Percentiles rank a stretch among this genome's conserved stretches.
These are phyloP conservation scores for Plasmodium ovale DNA, from an alignment of 169 alveolate genomes.

Conservation along the genomic window DNA sequence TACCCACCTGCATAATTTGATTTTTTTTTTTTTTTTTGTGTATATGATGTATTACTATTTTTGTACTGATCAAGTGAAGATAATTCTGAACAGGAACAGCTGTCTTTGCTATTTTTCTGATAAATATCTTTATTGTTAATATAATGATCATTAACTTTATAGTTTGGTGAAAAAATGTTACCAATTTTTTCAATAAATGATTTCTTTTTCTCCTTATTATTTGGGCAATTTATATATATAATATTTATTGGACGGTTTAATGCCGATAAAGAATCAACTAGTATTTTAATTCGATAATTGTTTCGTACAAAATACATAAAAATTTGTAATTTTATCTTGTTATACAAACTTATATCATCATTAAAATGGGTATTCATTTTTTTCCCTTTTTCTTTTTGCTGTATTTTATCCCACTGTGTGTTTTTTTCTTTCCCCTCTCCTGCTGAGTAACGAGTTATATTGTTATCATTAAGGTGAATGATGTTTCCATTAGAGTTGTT, in stretches of 20 bases:
- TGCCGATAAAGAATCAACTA: conserved; percentile 82
- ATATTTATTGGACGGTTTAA: conserved; percentile 80
- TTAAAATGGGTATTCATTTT: conserved; percentile 42
- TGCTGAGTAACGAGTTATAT: not conserved
- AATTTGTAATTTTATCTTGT: conserved; percentile 66
- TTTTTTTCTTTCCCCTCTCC: conserved; percentile 2
- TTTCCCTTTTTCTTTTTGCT: conserved; percentile 16
- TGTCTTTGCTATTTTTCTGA: conserved; percentile 19
- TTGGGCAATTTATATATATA: conserved; percentile 79
- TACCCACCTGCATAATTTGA: conserved; percentile 77
- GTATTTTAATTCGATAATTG: conserved; percentile 78
- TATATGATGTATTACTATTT: not conserved
- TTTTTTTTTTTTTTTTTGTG: conserved; percentile 3
- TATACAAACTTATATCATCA: conserved; percentile 62
- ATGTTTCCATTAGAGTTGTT: not conserved
- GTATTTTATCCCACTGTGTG: not conserved
- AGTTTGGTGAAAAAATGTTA: conserved; percentile 12
- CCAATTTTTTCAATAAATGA: conserved; percentile 30
- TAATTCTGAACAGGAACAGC: conserved; percentile 70
- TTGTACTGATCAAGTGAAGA: not conserved
- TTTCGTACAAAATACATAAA: conserved; percentile 74
- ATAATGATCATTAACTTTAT: conserved; percentile 28
- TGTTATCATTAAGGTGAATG: not conserved
- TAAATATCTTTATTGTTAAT: conserved; percentile 37
- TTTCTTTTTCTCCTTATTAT: conserved; percentile 35